These are phyloP conservation scores for Aspergillus ibericus DNA, from an alignment of 2,329 filamentous ascomycete genomes.

Conservation along the genomic window DNA sequence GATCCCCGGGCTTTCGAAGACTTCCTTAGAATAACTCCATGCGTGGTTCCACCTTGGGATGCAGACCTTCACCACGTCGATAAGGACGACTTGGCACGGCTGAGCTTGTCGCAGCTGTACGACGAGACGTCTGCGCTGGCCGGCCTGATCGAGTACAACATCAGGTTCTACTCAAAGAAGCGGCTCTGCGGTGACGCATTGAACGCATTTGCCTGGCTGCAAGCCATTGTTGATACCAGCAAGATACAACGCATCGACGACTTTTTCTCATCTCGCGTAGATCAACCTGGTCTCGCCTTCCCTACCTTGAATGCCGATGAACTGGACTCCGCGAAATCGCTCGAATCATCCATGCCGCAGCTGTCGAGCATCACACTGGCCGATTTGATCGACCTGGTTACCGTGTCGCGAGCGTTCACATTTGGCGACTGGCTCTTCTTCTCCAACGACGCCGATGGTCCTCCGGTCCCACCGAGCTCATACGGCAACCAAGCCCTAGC, in stretches of 20 bases:
- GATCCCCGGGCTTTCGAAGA: conserved; percentile 48
- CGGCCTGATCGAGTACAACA: conserved; percentile 35
- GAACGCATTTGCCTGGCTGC: conserved; percentile 32
- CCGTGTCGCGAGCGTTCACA: conserved; percentile 46
- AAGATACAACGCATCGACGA: conserved; percentile 35
- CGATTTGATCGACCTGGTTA: conserved; percentile 53
- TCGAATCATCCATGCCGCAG: conserved; percentile 35
- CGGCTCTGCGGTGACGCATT: conserved; percentile 31
- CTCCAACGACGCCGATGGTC: conserved; percentile 54
- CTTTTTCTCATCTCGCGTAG: conserved; percentile 33
- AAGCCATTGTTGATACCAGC: conserved; percentile 36
- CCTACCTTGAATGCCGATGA: conserved; percentile 20
- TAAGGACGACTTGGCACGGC: conserved; percentile 19
- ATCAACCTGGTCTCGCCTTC: conserved; percentile 13
- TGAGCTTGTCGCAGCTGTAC: conserved; percentile 32
- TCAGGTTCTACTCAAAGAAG: conserved; percentile 27
- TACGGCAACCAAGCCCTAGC: conserved; percentile 52
- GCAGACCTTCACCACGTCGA: conserved; percentile 19
- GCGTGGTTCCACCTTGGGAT: conserved; percentile 36
- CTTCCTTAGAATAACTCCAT: conserved; percentile 35
- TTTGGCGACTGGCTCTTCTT: conserved; percentile 57
- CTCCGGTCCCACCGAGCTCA: conserved; percentile 48
- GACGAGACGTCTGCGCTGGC: conserved; percentile 35
- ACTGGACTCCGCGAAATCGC: conserved; percentile 17
- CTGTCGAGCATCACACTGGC: conserved; percentile 52